Percentiles rank a stretch among this genome's conserved stretches.
Evolutionary conservation across 2,329 filamentous ascomycete genomes (phyloP).

Genomic region (Xylaria sp.): DNA sequence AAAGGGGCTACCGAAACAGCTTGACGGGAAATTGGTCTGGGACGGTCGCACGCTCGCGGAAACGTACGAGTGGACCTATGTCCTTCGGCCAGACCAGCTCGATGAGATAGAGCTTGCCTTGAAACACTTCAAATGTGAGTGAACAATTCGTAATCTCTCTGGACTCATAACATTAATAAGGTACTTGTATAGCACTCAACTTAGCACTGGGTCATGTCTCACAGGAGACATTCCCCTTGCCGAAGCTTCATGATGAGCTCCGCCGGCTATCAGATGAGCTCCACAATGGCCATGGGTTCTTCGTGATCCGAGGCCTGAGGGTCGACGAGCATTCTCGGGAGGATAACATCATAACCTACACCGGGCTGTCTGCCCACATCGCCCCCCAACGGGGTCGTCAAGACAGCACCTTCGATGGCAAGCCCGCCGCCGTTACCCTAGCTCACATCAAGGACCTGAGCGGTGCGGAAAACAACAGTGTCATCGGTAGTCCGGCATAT

Average conservation of each 20-base stretch:
- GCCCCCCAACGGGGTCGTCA: slow-evolving; percentile 56
- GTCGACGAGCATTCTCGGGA: slow-evolving; percentile 55
- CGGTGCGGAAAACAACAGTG: slow-evolving; percentile 32
- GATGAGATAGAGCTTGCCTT: slow-evolving; percentile 51
- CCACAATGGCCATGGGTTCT: slow-evolving; percentile 62
- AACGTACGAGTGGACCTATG: slow-evolving; percentile 57
- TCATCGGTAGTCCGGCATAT: slow-evolving; percentile 61
- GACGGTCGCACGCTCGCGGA: slow-evolving; percentile 52
- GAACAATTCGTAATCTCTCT: neutral
- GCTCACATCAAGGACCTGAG: slow-evolving; percentile 66
- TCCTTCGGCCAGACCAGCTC: slow-evolving; percentile 49
- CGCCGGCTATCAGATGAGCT: slow-evolving; percentile 56
- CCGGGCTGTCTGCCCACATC: slow-evolving; percentile 62
- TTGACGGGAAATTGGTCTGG: slow-evolving; percentile 59
- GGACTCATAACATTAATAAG: neutral
- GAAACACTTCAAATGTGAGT: slow-evolving; percentile 45
- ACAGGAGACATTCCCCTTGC: slow-evolving; percentile 58
- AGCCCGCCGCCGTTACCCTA: slow-evolving; percentile 55
- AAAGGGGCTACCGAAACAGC: slow-evolving; percentile 50
- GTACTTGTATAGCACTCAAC: slow-evolving; percentile 35
- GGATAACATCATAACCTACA: slow-evolving; percentile 62
- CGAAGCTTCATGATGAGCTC: slow-evolving; percentile 52
- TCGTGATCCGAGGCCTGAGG: slow-evolving; percentile 60
- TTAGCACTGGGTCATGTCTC: slow-evolving; percentile 47
- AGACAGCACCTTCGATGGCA: slow-evolving; percentile 48